Conservation (phyloP, 176 grass and related monocot species). For the Aegilops sharonensis region DNA sequence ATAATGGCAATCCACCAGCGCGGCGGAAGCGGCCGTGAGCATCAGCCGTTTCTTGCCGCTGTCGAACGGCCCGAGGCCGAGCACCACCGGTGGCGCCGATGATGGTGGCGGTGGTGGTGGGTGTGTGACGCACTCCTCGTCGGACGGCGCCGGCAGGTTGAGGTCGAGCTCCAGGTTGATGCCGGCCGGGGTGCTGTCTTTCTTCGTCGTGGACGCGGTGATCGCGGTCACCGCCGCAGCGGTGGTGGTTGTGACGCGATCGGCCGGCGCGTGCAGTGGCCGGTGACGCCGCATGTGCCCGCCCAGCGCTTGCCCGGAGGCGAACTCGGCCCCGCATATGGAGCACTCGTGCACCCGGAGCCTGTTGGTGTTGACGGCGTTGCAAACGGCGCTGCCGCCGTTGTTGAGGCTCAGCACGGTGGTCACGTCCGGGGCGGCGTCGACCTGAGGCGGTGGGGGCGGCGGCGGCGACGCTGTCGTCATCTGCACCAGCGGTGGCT, state of each 20-base stretch:
- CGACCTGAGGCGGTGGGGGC: background rate
- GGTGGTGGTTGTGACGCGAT: background rate
- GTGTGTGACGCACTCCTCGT: constrained; percentile 32
- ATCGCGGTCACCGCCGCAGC: background rate
- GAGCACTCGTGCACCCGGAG: constrained; percentile 62
- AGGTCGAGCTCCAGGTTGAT: constrained; percentile 63
- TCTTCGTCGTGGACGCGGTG: constrained; percentile 7
- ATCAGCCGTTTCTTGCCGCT: constrained; percentile 41
- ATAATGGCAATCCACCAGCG: constrained; percentile 66
- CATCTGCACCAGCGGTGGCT: background rate
- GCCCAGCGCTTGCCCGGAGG: constrained; percentile 83
- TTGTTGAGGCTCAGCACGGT: constrained; percentile 32
- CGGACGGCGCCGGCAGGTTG: constrained; percentile 67
- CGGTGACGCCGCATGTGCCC: constrained; percentile 93
- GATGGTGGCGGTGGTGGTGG: background rate
- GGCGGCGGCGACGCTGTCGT: background rate
- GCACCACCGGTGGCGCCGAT: constrained; percentile 8
- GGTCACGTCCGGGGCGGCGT: background rate
- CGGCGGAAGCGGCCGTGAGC: constrained; percentile 31
- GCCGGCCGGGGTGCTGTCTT: constrained; percentile 12
- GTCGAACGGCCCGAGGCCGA: constrained; percentile 30
- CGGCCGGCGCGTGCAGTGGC: constrained; percentile 38
- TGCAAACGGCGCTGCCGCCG: background rate
- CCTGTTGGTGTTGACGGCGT: background rate
- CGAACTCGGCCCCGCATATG: constrained; percentile 66